Evolutionary conservation across 805 yeast genomes (phyloP).

Genomic region (Zygotorulaspora danielsina): DNA sequence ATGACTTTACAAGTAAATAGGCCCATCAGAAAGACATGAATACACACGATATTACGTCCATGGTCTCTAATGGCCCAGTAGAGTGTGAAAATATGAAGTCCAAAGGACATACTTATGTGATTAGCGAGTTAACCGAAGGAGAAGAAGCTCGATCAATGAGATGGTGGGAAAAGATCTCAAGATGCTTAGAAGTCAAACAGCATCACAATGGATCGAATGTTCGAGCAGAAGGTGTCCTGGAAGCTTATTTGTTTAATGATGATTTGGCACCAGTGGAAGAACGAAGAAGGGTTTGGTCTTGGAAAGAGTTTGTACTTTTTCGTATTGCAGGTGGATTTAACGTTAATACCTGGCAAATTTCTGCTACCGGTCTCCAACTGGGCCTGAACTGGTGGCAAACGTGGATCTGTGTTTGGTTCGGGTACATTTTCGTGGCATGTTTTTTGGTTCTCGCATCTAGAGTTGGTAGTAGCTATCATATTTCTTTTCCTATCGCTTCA

Average conservation of each 20-base stretch:
- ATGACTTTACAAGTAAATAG: neutral
- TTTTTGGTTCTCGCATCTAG: slow-evolving; percentile 70
- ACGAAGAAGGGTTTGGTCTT: slow-evolving; percentile 71
- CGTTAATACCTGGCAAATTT: slow-evolving; percentile 89
- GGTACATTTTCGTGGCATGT: slow-evolving; percentile 65
- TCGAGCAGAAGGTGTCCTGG: slow-evolving; percentile 7
- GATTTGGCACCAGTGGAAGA: slow-evolving; percentile 79
- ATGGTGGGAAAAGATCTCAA: slow-evolving; percentile 5
- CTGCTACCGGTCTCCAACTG: slow-evolving; percentile 75
- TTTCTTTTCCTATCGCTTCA: slow-evolving; percentile 79
- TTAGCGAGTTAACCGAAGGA: neutral
- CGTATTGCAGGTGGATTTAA: slow-evolving; percentile 92
- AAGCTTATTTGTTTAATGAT: slow-evolving; percentile 56
- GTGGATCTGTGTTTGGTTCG: slow-evolving; percentile 89
- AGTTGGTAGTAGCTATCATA: slow-evolving; percentile 76
- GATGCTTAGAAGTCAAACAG: slow-evolving; percentile 8
- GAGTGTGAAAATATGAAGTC: neutral
- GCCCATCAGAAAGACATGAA: neutral
- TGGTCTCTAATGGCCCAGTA: neutral
- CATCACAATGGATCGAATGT: slow-evolving; percentile 3
- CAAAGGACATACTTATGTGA: neutral
- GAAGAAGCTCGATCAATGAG: neutral
- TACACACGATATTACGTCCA: neutral
- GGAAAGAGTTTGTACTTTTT: slow-evolving; percentile 75
- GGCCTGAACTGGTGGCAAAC: slow-evolving; percentile 91